Evolutionary conservation across 2,329 filamentous ascomycete species (phyloP).

Genomic region (Penicillium frequentans): DNA sequence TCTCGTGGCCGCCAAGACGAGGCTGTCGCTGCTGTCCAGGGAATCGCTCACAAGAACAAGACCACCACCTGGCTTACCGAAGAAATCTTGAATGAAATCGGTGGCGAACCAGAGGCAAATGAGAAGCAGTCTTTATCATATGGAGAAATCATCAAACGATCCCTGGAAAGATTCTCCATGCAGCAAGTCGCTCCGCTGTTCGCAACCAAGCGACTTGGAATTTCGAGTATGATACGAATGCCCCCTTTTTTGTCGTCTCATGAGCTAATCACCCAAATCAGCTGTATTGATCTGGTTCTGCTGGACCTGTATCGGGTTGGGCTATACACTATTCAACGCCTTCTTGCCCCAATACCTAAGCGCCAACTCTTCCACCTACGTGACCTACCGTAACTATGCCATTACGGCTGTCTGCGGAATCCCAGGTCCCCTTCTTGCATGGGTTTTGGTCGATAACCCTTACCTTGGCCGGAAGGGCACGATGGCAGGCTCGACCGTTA

Average conservation of each 20-base stretch:
- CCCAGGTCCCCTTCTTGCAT: constrained; percentile 73
- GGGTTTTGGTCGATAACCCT: constrained; percentile 70
- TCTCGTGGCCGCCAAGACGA: constrained; percentile 74
- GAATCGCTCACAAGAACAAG: constrained; percentile 70
- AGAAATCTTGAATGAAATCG: constrained; percentile 61
- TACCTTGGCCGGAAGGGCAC: constrained; percentile 61
- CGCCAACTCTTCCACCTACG: constrained; percentile 31
- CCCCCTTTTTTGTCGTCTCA: neutral
- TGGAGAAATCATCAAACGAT: constrained; percentile 56
- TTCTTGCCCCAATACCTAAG: constrained; percentile 82
- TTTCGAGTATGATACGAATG: constrained; percentile 49
- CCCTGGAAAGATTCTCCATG: constrained; percentile 65
- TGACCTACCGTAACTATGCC: constrained; percentile 74
- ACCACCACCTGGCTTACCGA: constrained; percentile 73
- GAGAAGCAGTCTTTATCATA: constrained; percentile 43
- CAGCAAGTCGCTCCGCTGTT: constrained; percentile 67
- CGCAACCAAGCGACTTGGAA: constrained; percentile 46
- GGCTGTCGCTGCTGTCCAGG: constrained; percentile 76
- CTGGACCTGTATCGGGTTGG: constrained; percentile 82
- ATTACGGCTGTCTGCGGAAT: constrained; percentile 77
- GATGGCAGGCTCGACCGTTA: constrained; percentile 53
- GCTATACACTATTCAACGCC: constrained; percentile 84
- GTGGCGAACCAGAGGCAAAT: constrained; percentile 48
- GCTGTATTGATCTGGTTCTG: constrained; percentile 67
- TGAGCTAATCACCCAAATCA: constrained; percentile 6